A percentile compares a stretch with the other conserved stretches of the same genome.
Evolutionary conservation across 2,329 filamentous ascomycete genomes (phyloP).

Genomic region (Neurospora sp.): DNA sequence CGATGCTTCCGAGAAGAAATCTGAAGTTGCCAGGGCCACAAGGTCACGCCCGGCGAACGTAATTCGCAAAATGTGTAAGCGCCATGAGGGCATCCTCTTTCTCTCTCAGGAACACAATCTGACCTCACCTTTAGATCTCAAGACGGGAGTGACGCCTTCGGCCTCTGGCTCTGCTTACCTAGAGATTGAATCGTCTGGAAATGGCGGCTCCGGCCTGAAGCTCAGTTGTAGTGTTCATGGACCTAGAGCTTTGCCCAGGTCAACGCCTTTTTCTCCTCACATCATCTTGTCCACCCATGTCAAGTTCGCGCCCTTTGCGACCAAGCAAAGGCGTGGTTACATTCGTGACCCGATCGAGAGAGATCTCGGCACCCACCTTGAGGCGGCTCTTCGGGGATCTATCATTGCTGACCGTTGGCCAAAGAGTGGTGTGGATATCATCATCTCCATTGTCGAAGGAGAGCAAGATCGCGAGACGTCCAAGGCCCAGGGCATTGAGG

Average conservation of each 20-base stretch:
- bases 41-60: constrained; percentile 55
- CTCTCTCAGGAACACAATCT: constrained; percentile 1
- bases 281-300: constrained; percentile 86
- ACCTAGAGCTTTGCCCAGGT: constrained; percentile 79
- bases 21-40: constrained; percentile 30
- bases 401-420: constrained; percentile 93
- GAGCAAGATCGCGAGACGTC: constrained; percentile 62
- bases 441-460: constrained; percentile 86
- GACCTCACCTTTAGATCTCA: constrained; percentile 54
- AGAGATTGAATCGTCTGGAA: constrained; percentile 46
- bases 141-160: constrained; percentile 85
- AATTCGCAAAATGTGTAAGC: constrained; percentile 78
- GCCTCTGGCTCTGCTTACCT: constrained; percentile 89
- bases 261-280: constrained; percentile 84
- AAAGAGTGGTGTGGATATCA: constrained; percentile 95
- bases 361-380: constrained; percentile 82
- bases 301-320: constrained; percentile 94
- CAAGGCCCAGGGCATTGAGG: constrained; percentile 43
- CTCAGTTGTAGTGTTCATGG: constrained; percentile 90
- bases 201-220: constrained; percentile 56
- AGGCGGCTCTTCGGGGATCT: constrained; percentile 79
- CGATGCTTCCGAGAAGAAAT: constrained; percentile 33
- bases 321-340: constrained; percentile 71
- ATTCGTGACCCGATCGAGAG: constrained; percentile 77
- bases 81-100: neutral